A percentile compares a stretch with the other conserved stretches of the same genome.
Conservation (phyloP, 2,329 filamentous ascomycete species). For the Beauveria varroae region DNA sequence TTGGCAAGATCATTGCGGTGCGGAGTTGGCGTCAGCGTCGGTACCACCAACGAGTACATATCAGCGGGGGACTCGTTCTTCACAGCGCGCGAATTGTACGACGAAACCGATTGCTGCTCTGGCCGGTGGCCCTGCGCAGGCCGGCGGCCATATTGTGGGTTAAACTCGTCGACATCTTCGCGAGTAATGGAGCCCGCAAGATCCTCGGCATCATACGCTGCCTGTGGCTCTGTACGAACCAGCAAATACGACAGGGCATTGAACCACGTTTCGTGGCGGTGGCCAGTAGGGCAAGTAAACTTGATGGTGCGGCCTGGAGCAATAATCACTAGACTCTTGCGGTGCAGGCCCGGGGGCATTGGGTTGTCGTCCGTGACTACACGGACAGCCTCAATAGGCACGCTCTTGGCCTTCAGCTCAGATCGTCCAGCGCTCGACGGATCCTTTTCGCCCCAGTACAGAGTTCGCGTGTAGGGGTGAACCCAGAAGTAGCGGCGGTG, state of each 20-base stretch:
- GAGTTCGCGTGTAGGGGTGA: slow-evolving; percentile 88
- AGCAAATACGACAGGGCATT: slow-evolving; percentile 92
- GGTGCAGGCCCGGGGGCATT: slow-evolving; percentile 87
- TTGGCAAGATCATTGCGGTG: slow-evolving; percentile 27
- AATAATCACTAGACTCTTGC: slow-evolving; percentile 85
- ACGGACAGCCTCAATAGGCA: slow-evolving; percentile 85
- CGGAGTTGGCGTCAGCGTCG: slow-evolving; percentile 47
- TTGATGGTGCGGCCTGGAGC: slow-evolving; percentile 85
- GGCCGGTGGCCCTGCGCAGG: slow-evolving; percentile 33
- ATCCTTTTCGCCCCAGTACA: slow-evolving; percentile 95
- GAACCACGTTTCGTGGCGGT: slow-evolving; percentile 97
- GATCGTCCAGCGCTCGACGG: slow-evolving; percentile 70
- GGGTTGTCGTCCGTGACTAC: slow-evolving; percentile 93
- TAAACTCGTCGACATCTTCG: slow-evolving; percentile 72
- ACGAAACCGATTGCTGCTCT: slow-evolving; percentile 63
- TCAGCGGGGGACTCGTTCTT: slow-evolving; percentile 55
- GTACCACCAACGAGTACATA: slow-evolving; percentile 42
- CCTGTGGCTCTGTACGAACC: slow-evolving; percentile 62
- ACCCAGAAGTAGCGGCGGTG: slow-evolving; percentile 99
- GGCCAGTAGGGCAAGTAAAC: slow-evolving; percentile 88
- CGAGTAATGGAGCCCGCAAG: slow-evolving; percentile 49
- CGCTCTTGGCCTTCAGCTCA: slow-evolving; percentile 77
- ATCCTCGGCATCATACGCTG: slow-evolving; percentile 54
- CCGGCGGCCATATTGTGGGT: slow-evolving; percentile 48
- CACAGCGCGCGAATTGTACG: slow-evolving; percentile 68